Evolutionary conservation across 768 basidiomycete genomes (phyloP).

Genomic region (Tricholoma matsutake): DNA sequence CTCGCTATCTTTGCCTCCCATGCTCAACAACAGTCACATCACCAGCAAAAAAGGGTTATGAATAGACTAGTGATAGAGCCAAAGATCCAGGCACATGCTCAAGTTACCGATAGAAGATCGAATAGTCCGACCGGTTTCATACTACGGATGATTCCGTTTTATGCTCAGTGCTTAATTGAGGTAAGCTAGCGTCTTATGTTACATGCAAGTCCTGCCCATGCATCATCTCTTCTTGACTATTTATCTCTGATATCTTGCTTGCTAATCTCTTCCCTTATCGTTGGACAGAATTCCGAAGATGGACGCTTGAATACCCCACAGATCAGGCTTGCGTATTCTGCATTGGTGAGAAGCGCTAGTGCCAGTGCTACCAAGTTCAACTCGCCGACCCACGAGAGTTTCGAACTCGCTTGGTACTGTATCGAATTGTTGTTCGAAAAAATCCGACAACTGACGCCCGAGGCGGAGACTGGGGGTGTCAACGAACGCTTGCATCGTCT

Average conservation of each 20-base stretch:
- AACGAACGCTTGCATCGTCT: constrained; percentile 48
- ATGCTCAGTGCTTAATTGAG: constrained; percentile 66
- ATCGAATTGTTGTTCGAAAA: constrained; percentile 51
- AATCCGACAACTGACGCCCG: constrained; percentile 33
- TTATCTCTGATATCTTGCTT: constrained; percentile 5
- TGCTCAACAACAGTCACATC: constrained; percentile 37
- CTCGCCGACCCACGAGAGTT: constrained; percentile 21
- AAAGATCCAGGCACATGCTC: background rate
- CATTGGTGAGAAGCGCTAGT: constrained; percentile 61
- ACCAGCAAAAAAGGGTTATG: background rate
- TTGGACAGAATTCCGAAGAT: constrained; percentile 57
- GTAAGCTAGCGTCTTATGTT: constrained; percentile 34
- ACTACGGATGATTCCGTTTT: constrained; percentile 68
- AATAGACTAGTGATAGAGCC: background rate
- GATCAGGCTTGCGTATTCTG: constrained; percentile 71
- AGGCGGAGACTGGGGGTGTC: constrained; percentile 17
- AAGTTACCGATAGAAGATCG: constrained; percentile 1
- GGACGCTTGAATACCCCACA: constrained; percentile 61
- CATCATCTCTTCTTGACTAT: background rate
- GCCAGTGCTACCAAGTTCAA: constrained; percentile 29
- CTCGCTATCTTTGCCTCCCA: constrained; percentile 68
- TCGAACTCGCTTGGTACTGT: constrained; percentile 67
- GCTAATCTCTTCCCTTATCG: constrained; percentile 7
- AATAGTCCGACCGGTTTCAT: constrained; percentile 35
- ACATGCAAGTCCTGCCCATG: background rate